Evolutionary conservation across 345 rosid genomes (phyloP).

Genomic region (Leavenworthia alabamica): DNA sequence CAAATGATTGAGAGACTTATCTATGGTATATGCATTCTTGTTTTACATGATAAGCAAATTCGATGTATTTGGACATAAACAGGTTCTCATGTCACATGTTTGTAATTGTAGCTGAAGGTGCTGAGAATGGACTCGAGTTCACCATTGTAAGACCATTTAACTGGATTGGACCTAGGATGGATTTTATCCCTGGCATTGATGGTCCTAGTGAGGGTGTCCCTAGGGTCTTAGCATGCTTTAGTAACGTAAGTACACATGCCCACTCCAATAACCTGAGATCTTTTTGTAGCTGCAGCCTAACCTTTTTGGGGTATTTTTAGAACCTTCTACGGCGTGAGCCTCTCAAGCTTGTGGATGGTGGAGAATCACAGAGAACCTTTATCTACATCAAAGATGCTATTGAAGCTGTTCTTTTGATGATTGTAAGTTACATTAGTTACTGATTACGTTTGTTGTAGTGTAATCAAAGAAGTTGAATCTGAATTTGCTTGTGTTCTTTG

Average conservation of each 20-base stretch:
- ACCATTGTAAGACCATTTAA: conserved; percentile 97
- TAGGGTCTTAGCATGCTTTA: conserved; percentile 94
- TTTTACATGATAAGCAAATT: not conserved
- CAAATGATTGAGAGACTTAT: conserved; percentile 97
- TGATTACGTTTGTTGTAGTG: not conserved
- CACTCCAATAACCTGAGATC: not conserved
- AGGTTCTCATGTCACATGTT: not conserved
- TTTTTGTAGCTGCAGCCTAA: not conserved
- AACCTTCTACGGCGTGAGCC: conserved; percentile 73
- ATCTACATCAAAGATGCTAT: conserved; percentile 98
- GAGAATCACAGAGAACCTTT: too few relatives aligned
- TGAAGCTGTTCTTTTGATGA: conserved; percentile 93
- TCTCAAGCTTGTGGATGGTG: conserved; percentile 98
- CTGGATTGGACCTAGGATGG: conserved; percentile 99
- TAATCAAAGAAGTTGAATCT: conserved; percentile 8
- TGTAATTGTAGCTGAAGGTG: conserved; percentile 81
- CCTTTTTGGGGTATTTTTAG: conserved; percentile 26
- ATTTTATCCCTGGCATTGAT: conserved; percentile 97
- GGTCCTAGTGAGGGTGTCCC: conserved; percentile 99
- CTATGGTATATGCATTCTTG: conserved; percentile 50
- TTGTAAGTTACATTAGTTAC: conserved; percentile 41
- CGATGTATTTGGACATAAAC: not conserved
- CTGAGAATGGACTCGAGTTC: conserved; percentile 88
- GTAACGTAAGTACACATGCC: conserved; percentile 54
- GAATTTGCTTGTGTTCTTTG: not conserved